Percentiles rank a stretch among this genome's conserved stretches.
Evolutionary conservation across 2,329 filamentous ascomycete genomes (phyloP).

Genomic region (Chaetoscypha palmicola): DNA sequence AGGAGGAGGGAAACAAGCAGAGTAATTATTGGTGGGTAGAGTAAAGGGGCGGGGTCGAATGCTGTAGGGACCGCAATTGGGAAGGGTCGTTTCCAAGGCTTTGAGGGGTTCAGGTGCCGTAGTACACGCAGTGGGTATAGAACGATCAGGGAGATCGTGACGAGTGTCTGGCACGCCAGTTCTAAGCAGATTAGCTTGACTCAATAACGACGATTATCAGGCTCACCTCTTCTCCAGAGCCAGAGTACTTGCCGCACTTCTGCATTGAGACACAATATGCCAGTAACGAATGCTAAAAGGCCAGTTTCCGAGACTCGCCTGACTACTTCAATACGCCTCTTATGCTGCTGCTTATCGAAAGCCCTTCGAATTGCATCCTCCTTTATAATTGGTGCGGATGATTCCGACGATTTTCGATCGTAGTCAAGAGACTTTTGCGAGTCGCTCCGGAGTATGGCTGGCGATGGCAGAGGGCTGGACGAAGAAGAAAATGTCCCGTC

Average conservation of each 20-base stretch:
- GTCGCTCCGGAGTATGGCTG: constrained; percentile 38
- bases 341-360: constrained; percentile 34
- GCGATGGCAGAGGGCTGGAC: constrained; percentile 49
- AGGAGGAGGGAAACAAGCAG: constrained; percentile 71
- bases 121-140: constrained; percentile 56
- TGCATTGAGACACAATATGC: constrained; percentile 38
- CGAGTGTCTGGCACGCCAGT: constrained; percentile 24
- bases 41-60: constrained; percentile 88
- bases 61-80: constrained; percentile 54
- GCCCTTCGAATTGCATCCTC: constrained; percentile 20
- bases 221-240: constrained; percentile 44
- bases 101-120: constrained; percentile 33
- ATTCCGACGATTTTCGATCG: constrained; percentile 3
- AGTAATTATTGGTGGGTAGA: constrained; percentile 76
- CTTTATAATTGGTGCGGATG: constrained; percentile 3
- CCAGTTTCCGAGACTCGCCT: constrained; percentile 47
- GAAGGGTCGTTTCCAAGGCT: constrained; percentile 20
- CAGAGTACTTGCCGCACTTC: constrained; percentile 40
- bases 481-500: constrained; percentile 48
- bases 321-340: constrained; percentile 42
- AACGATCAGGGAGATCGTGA: constrained; percentile 36
- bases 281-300: constrained; percentile 43
- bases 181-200: constrained; percentile 24
- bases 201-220: neutral
- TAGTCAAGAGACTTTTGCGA: constrained; percentile 6